Evolutionary conservation across 2,329 filamentous ascomycete species (phyloP).

Genomic region (Xylariales sp.): DNA sequence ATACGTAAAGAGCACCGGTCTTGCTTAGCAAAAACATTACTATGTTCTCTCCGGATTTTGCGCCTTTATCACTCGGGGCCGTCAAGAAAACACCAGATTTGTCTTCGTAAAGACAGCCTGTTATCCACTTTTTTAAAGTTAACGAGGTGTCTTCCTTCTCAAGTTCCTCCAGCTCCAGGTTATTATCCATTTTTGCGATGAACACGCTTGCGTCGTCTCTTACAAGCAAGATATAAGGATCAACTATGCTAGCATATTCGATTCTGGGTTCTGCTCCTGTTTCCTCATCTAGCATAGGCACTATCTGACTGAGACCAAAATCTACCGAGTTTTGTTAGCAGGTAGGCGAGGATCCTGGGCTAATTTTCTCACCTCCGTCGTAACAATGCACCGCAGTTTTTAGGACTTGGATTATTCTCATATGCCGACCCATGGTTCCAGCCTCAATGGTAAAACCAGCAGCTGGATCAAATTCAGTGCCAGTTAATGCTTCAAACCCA

Average conservation of each 20-base stretch:
- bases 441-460: conserved; percentile 89
- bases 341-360: background rate
- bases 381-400: conserved; percentile 90
- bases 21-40: conserved; percentile 82
- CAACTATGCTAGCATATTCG: conserved; percentile 82
- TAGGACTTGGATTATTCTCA: conserved; percentile 86
- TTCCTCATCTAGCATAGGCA: conserved; percentile 92
- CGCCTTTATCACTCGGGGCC: conserved; percentile 53
- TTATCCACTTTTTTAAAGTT: conserved; percentile 77
- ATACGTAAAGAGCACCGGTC: conserved; percentile 79
- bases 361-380: conserved; percentile 76
- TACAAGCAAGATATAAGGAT: conserved; percentile 86
- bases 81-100: conserved; percentile 65
- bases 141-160: conserved; percentile 70
- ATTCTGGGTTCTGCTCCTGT: conserved; percentile 83
- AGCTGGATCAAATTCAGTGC: conserved; percentile 91
- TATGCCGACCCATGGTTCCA: conserved; percentile 82
- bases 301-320: conserved; percentile 87
- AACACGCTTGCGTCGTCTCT: conserved; percentile 85
- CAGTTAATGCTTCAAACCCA: conserved; percentile 78
- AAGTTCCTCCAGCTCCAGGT: conserved; percentile 86
- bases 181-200: conserved; percentile 81
- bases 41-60: conserved; percentile 61
- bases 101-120: conserved; percentile 86
- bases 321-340: conserved; percentile 62